Evolutionary conservation across 2,329 filamentous ascomycete species (phyloP).

Genomic region (Trichoderma sp.): DNA sequence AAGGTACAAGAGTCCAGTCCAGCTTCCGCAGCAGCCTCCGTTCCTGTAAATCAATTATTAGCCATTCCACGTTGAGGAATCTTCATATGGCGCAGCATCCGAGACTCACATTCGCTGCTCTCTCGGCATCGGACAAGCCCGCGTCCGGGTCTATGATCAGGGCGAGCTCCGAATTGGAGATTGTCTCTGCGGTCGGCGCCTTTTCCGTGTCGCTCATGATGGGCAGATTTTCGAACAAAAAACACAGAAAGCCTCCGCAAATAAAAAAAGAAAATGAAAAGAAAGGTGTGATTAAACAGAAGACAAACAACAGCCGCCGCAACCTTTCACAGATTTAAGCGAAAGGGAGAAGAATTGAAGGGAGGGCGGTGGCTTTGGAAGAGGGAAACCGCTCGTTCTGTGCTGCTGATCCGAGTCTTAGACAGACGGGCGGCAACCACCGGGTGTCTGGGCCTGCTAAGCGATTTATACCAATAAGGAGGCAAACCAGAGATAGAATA

Average conservation of each 20-base stretch:
- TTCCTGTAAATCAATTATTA: conserved; percentile 50
- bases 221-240: conserved; percentile 17
- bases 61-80: background rate
- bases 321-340: conserved; percentile 25
- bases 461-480: conserved; percentile 22
- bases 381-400: conserved; percentile 22
- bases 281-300: conserved; percentile 11
- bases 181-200: conserved; percentile 37
- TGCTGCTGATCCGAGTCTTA: conserved; percentile 27
- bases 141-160: conserved; percentile 56
- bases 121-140: conserved; percentile 66
- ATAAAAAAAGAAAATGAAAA: background rate
- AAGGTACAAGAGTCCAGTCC: conserved; percentile 64
- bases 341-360: conserved; percentile 10
- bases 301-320: conserved; percentile 22
- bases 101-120: conserved; percentile 59
- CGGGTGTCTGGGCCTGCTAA: conserved; percentile 19
- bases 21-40: conserved; percentile 64
- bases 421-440: conserved; percentile 28
- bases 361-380: conserved; percentile 6
- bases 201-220: conserved; percentile 44
- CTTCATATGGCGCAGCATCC: background rate
- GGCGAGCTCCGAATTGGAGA: conserved; percentile 38
- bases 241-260: conserved; percentile 1
- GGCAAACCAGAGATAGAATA: background rate